Percentiles rank a stretch among this genome's conserved stretches.
Conservation (phyloP, 2,329 filamentous ascomycete species). For the Dothideomycetes sp. region DNA sequence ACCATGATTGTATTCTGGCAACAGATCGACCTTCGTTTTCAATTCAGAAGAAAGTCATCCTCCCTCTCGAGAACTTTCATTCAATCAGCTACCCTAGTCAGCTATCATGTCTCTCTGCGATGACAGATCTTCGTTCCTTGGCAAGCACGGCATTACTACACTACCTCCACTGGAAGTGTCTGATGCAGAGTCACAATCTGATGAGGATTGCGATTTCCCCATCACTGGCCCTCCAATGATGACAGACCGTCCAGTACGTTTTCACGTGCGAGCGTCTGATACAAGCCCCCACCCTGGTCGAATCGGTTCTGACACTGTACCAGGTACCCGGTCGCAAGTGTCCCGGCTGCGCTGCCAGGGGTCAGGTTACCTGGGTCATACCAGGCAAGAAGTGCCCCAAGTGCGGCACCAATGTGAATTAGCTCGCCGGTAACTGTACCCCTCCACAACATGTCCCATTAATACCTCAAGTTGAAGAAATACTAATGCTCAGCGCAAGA, state of each 20-base stretch:
- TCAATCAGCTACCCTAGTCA: too few relatives aligned
- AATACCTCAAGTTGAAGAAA: too few relatives aligned
- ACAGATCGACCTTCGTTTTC: too few relatives aligned
- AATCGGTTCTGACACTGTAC: conserved; percentile 3
- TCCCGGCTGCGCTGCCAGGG: conserved; percentile 18
- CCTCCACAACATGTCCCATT: background rate
- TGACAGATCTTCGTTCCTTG: too few relatives aligned
- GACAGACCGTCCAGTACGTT: too few relatives aligned
- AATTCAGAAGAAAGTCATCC: too few relatives aligned
- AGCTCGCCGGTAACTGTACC: background rate
- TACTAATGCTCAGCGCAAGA: too few relatives aligned
- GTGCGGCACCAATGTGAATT: conserved; percentile 22
- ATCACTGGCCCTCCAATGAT: conserved; percentile 1
- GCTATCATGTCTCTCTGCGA: too few relatives aligned
- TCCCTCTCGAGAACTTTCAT: too few relatives aligned
- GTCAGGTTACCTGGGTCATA: conserved; percentile 23
- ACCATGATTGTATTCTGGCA: too few relatives aligned
- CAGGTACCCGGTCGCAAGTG: conserved; percentile 23
- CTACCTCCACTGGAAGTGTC: conserved; percentile 13
- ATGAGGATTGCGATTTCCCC: conserved; percentile 6
- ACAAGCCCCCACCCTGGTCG: background rate
- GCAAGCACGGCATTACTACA: conserved; percentile 20
- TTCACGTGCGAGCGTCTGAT: too few relatives aligned
- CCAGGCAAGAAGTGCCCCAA: conserved; percentile 23
- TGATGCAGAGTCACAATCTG: conserved; percentile 2